Evolutionary conservation across 768 basidiomycete species (phyloP).

Genomic region (Tephrocybe sp.): DNA sequence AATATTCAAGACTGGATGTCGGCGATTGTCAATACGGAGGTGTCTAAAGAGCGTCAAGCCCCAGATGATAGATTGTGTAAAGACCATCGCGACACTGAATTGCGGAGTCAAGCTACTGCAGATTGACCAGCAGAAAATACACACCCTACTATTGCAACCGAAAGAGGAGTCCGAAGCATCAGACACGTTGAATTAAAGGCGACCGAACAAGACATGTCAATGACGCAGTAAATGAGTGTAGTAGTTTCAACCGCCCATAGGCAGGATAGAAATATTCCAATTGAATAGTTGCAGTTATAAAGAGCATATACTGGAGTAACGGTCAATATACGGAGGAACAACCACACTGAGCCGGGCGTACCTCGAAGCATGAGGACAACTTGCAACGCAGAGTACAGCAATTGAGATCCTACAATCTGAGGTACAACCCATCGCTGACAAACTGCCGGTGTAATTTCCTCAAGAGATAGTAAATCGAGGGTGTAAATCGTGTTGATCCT

Average conservation of each 20-base stretch:
- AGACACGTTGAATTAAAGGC: too few species aligned
- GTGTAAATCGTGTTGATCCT: too few species aligned
- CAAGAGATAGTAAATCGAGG: too few species aligned
- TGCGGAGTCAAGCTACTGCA: not conserved
- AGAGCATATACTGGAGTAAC: constrained; percentile 1
- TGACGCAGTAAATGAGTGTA: not conserved
- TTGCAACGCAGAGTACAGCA: not conserved
- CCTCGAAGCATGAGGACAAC: constrained; percentile 7
- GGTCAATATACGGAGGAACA: not conserved
- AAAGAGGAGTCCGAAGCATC: not conserved
- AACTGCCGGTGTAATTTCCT: not conserved
- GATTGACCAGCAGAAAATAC: not conserved
- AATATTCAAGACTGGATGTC: not conserved
- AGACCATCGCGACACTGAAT: not conserved
- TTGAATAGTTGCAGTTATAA: not conserved
- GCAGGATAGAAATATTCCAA: not conserved
- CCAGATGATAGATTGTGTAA: not conserved
- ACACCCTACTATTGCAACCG: not conserved
- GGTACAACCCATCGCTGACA: not conserved
- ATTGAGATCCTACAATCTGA: not conserved
- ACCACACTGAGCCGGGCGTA: not conserved
- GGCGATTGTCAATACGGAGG: not conserved
- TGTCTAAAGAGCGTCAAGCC: not conserved
- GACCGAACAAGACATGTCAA: not conserved
- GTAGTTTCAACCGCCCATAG: not conserved